A percentile compares a stretch with the other conserved stretches of the same genome.
These are phyloP conservation scores for Apiosordaria backusii DNA, from an alignment of 495 filamentous ascomycete genomes.

Conservation along the genomic window DNA sequence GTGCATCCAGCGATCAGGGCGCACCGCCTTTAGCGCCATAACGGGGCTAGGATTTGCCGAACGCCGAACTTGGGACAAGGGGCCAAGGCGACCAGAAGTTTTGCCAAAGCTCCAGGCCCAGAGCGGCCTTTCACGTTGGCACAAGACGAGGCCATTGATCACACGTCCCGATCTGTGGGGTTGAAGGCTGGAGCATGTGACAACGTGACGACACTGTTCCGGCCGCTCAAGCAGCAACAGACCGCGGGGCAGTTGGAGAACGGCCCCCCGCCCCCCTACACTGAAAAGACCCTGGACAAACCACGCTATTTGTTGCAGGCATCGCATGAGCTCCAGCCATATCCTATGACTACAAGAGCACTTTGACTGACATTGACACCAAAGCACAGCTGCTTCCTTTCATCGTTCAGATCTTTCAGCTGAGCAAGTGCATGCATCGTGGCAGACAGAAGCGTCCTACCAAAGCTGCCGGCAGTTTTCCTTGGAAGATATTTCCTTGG, in stretches of 20 bases:
- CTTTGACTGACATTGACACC: neutral
- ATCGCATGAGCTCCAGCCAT: neutral
- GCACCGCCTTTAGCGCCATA: neutral
- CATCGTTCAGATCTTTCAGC: neutral
- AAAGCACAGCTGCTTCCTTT: neutral
- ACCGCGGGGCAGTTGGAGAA: neutral
- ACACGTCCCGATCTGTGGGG: constrained; percentile 22
- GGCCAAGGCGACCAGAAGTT: neutral
- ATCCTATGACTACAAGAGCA: neutral
- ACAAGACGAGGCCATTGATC: constrained; percentile 13
- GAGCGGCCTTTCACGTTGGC: constrained; percentile 1
- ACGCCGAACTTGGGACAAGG: neutral
- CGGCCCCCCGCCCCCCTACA: neutral
- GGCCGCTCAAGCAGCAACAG: neutral
- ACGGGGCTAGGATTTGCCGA: constrained; percentile 1
- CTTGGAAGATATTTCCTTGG: too few relatives aligned
- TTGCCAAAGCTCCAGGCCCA: neutral
- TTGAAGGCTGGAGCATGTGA: constrained; percentile 20
- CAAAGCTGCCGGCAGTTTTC: too few relatives aligned
- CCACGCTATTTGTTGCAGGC: neutral
- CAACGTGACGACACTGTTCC: constrained; percentile 23
- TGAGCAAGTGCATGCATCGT: neutral
- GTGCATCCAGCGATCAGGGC: constrained; percentile 2
- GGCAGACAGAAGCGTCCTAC: neutral
- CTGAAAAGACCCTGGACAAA: neutral